Evolutionary conservation across 2,329 filamentous ascomycete species (phyloP).

Genomic region (Penicillium corylophilum): DNA sequence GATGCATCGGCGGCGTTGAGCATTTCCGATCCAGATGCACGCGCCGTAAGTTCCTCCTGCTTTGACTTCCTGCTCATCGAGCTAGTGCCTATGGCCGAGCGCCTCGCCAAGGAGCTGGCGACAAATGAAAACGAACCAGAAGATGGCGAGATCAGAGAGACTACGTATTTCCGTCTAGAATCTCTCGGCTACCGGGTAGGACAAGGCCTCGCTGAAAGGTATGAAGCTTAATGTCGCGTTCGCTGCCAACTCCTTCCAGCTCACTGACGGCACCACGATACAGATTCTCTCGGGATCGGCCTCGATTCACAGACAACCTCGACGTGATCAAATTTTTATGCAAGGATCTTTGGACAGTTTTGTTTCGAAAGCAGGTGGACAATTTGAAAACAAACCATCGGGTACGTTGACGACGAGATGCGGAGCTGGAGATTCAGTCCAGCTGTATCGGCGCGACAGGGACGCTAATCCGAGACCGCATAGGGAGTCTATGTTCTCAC

Average conservation of each 20-base stretch:
- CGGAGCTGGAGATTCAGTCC: not conserved
- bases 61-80: slow-evolving; percentile 96
- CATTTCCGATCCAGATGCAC: slow-evolving; percentile 69
- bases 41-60: slow-evolving; percentile 77
- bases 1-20: slow-evolving; percentile 69
- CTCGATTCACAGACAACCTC: slow-evolving; percentile 85
- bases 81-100: slow-evolving; percentile 89
- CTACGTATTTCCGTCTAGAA: slow-evolving; percentile 82
- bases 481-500: slow-evolving; percentile 94
- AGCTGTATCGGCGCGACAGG: not conserved
- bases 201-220: slow-evolving; percentile 88
- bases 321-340: slow-evolving; percentile 98
- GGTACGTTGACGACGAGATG: slow-evolving; percentile 47
- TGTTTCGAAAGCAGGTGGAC: slow-evolving; percentile 96
- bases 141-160: slow-evolving; percentile 76
- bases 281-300: slow-evolving; percentile 61
- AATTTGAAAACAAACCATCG: slow-evolving; percentile 98
- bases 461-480: not conserved
- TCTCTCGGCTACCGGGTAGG: slow-evolving; percentile 86
- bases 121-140: slow-evolving; percentile 31
- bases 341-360: slow-evolving; percentile 93
- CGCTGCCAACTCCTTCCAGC: not conserved
- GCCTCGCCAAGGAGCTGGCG: slow-evolving; percentile 70
- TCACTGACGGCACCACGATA: not conserved
- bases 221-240: slow-evolving; percentile 2